phyloP scores from a whole-genome alignment of 495 filamentous ascomycete genomes.

The Daldinia grandis region DNA sequence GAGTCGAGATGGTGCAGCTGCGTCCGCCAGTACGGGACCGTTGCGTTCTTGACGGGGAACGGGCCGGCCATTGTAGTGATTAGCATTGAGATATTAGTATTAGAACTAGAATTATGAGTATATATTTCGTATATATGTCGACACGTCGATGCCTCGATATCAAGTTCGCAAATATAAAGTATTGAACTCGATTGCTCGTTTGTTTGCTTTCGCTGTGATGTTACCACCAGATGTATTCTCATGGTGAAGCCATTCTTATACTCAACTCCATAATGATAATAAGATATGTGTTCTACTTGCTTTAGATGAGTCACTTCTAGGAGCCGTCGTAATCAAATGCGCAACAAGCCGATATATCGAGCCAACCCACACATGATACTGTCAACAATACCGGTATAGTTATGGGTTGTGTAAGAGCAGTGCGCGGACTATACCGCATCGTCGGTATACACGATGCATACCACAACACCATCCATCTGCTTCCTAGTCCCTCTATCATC shows the following conservation, averaged over 20 bases:
- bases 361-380: neutral
- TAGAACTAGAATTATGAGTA: conserved; percentile 23
- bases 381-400: neutral
- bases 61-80: conserved; percentile 25
- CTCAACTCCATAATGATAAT: neutral
- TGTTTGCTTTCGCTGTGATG: neutral
- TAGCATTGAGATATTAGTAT: neutral
- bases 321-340: conserved; percentile 31
- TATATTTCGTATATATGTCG: neutral
- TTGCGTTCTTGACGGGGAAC: conserved; percentile 46
- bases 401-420: neutral
- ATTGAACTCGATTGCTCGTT: neutral
- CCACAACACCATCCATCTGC: neutral
- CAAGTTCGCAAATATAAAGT: neutral
- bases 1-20: conserved; percentile 50
- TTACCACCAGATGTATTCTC: neutral
- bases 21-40: conserved; percentile 50
- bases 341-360: conserved; percentile 1
- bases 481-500: neutral
- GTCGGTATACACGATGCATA: conserved; percentile 2
- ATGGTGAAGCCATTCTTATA: neutral
- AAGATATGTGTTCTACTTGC: neutral
- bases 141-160: neutral
- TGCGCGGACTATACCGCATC: conserved; percentile 10
- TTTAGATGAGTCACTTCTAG: conserved; percentile 17